Conservation (phyloP, 305 asterid species). For the Solanum hybrid region DNA sequence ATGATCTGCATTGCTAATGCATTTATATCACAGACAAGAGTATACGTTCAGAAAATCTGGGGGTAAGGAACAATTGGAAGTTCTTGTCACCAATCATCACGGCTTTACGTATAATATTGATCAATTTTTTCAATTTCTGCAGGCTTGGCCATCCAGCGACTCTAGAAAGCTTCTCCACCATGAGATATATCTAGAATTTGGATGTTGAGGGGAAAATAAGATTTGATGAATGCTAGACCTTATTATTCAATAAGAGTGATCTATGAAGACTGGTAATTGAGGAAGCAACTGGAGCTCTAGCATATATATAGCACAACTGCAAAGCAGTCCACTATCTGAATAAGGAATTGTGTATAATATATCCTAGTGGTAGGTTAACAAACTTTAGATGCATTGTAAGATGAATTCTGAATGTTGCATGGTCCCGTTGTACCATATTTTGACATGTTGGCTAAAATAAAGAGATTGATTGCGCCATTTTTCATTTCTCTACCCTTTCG, state of each 20-base stretch:
- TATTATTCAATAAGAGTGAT: not conserved
- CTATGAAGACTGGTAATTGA: not conserved
- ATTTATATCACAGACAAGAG: not conserved
- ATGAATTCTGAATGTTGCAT: not conserved
- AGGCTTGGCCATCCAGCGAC: not conserved
- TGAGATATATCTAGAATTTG: not conserved
- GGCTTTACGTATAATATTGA: not conserved
- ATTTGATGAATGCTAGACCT: not conserved
- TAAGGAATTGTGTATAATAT: constrained; percentile 2
- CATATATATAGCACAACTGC: not conserved
- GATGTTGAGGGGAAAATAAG: not conserved
- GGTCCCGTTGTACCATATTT: not conserved
- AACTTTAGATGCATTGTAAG: constrained; percentile 9
- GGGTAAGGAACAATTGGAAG: constrained; percentile 1
- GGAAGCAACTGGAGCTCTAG: not conserved
- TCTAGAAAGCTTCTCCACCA: not conserved
- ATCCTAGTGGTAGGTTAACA: not conserved
- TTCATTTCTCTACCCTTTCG: not conserved
- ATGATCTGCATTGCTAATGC: constrained; percentile 23
- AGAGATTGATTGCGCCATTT: not conserved
- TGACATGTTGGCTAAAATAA: not conserved
- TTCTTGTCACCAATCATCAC: not conserved
- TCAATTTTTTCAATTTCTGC: not conserved
- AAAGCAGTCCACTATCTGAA: not conserved
- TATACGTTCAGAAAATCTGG: not conserved